Conservation (phyloP, 2,329 filamentous ascomycete genomes). For the Tolypocladium cylindrosporum region DNA sequence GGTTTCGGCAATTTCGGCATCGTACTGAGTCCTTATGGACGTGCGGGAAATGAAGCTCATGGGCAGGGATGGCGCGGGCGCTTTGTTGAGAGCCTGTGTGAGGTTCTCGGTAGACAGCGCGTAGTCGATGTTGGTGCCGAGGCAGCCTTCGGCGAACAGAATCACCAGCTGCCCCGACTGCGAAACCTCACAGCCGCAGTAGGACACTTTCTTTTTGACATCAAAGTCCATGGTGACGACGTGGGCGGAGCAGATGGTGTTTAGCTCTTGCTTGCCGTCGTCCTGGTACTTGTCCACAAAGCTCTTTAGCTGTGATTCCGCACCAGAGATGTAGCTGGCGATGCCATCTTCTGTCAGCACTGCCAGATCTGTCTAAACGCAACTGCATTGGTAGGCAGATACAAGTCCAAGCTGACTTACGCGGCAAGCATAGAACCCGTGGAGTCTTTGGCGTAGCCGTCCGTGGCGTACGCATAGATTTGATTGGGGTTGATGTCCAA, state of each 20-base stretch:
- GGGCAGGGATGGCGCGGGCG: constrained; percentile 18
- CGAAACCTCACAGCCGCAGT: constrained; percentile 32
- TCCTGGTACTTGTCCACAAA: constrained; percentile 26
- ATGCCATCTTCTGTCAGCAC: not conserved
- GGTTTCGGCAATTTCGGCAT: constrained; percentile 26
- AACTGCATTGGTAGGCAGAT: too few relatives aligned
- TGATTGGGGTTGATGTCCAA: constrained; percentile 35
- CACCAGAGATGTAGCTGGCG: constrained; percentile 33
- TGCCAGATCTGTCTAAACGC: not conserved
- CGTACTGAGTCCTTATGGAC: constrained; percentile 31
- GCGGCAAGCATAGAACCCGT: constrained; percentile 32
- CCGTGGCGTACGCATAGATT: constrained; percentile 35
- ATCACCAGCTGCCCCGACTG: constrained; percentile 34
- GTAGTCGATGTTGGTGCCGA: constrained; percentile 35
- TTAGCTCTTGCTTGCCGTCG: constrained; percentile 34
- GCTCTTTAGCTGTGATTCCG: constrained; percentile 27
- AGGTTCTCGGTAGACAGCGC: constrained; percentile 27
- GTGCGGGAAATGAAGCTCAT: constrained; percentile 33
- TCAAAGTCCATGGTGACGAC: constrained; percentile 36
- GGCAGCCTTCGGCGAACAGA: constrained; percentile 29
- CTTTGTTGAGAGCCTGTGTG: constrained; percentile 34
- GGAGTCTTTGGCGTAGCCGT: constrained; percentile 29
- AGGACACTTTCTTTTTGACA: constrained; percentile 27
- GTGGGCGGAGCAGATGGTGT: constrained; percentile 32
- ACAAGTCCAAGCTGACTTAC: constrained; percentile 19